Evolutionary conservation across 208 protist species (phyloP), one percentile per base, ranked within the genome.

Genomic region (Crithidia expoeki): DNA sequence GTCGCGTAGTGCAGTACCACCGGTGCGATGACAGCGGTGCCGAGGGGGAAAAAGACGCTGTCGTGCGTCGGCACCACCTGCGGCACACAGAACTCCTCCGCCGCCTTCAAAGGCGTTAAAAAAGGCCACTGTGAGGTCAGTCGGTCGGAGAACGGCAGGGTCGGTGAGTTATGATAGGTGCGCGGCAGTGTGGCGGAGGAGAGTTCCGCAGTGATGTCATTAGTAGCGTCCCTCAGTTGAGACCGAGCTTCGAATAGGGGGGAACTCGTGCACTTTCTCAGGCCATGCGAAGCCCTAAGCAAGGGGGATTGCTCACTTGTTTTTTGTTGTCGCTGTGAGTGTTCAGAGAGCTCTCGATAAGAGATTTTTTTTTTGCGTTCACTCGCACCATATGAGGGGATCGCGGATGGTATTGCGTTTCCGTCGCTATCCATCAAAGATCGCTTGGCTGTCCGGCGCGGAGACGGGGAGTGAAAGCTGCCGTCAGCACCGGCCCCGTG

Each of bases 1-100:
- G 70, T 64, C 12, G 88, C 55, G 77, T 92, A 92, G 66, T 94
- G 89, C 66, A 94, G 64, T 49, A 85, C 27, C 17, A 92, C 69
- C 6, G 89, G 86, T 0, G 89, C 79, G 38, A 79, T 74, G 21
- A 57, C 53, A 1, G 83, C 81, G 9, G 83, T 83, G 0, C 85
- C 86, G 0, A 74, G 27, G 0, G 89, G 85, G 42, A 87, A 94
- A 61, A 94, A 94, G 9, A 92, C 68, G 66, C 80, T 88, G 3
- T 81, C 73, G 70, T 89, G 83, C 17, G 55, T 66, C 23, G 74
- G 84, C 2, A 57, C 30, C 4, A 77, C 40, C 7, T 50, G 46
- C 21, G 65, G 72, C 57, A 72, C 50, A 42, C 72, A 67, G 12
- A 53, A 33, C 3, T 34, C 17, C 33, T 30, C 32, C 36, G 38